Conservation (phyloP, 192 early-diverging fungal genomes). For the Endogone sp. region DNA sequence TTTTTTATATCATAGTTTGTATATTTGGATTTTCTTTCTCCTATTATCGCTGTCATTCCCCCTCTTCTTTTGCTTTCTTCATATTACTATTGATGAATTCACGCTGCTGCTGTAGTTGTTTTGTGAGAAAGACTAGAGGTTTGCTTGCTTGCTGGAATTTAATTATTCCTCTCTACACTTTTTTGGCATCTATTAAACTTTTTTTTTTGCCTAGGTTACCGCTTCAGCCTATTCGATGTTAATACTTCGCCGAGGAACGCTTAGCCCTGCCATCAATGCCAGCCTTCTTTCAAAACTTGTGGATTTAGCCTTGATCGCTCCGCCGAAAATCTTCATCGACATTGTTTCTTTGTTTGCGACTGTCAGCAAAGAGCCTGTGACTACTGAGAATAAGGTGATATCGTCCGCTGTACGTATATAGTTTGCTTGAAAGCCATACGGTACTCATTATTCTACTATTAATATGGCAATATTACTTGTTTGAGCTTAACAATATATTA, state of each 20-base stretch:
- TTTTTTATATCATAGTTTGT: no score
- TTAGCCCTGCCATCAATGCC: constrained; percentile 39
- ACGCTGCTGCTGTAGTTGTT: no score
- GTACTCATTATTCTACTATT: no score
- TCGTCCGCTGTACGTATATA: constrained; percentile 38
- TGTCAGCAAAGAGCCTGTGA: constrained; percentile 37
- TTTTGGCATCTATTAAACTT: neutral
- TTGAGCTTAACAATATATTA: neutral
- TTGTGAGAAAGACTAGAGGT: no score
- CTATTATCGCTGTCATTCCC: no score
- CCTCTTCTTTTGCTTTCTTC: no score
- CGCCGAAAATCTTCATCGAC: constrained; percentile 51
- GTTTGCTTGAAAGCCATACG: no score
- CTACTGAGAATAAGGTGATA: constrained; percentile 42
- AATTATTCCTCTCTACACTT: neutral
- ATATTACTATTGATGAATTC: no score
- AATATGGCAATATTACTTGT: neutral
- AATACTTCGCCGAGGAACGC: constrained; percentile 54
- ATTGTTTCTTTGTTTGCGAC: constrained; percentile 49
- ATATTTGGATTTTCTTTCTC: no score
- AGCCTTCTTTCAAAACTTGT: constrained; percentile 55
- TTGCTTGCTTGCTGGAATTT: no score
- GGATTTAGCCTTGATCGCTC: constrained; percentile 55
- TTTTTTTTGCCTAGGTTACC: constrained; percentile 39
- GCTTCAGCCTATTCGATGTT: constrained; percentile 61